Percentiles rank a stretch among this genome's conserved stretches.
phyloP scores from a whole-genome alignment of 2,329 filamentous ascomycete species.

The Scleromitrula shiraiana region DNA sequence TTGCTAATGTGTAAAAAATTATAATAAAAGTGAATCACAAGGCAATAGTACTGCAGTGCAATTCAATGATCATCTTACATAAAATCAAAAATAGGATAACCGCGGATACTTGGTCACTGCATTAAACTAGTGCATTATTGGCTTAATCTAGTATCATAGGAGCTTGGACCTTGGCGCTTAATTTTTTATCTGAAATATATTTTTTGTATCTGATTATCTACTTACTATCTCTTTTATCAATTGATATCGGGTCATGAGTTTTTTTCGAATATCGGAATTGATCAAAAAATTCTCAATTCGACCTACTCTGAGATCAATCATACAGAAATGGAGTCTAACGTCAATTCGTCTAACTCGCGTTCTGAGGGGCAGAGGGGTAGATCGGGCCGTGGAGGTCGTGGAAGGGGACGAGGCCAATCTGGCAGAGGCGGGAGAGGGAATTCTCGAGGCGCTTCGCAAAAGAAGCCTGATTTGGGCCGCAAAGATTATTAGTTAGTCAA shows the following conservation, averaged over 20 bases:
- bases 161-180: not conserved
- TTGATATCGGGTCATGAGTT: not conserved
- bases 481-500: conserved; percentile 53
- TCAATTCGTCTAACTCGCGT: conserved; percentile 7
- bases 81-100: not conserved
- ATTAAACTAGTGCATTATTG: too few species aligned
- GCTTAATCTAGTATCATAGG: not conserved
- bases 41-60: not conserved
- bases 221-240: not conserved
- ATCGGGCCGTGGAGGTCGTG: conserved; percentile 17
- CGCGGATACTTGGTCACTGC: too few species aligned
- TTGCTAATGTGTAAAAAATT: too few species aligned
- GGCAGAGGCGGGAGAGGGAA: conserved; percentile 34
- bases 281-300: not conserved
- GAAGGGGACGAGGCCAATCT: conserved; percentile 14
- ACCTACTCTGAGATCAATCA: conserved; percentile 1
- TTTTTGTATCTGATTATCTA: not conserved
- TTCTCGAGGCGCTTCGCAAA: conserved; percentile 34
- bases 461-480: conserved; percentile 60
- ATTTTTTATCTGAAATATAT: not conserved
- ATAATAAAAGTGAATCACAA: not conserved
- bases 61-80: not conserved
- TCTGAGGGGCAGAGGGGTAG: conserved; percentile 12
- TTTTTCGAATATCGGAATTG: not conserved
- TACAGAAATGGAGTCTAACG: conserved; percentile 11